Evolutionary conservation across 805 yeast genomes (phyloP).

Genomic region (Yamadazyma kitorensis): DNA sequence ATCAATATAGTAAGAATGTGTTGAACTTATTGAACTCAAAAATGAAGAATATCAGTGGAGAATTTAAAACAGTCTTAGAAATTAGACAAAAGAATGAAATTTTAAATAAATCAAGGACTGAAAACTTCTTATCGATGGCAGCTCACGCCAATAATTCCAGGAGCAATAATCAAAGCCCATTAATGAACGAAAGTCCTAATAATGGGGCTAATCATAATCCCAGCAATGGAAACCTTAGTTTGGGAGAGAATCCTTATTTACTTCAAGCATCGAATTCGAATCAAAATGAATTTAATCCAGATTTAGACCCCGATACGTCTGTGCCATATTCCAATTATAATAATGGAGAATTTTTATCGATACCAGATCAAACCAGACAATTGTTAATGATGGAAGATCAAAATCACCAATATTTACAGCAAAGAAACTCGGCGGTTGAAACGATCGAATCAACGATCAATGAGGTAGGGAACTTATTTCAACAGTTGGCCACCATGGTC

Average conservation of each 20-base stretch:
- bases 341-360: slow-evolving; percentile 52
- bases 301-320: slow-evolving; percentile 22
- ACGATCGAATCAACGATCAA: slow-evolving; percentile 96
- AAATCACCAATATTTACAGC: slow-evolving; percentile 69
- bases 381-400: slow-evolving; percentile 80
- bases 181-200: slow-evolving; percentile 11
- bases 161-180: slow-evolving; percentile 27
- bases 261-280: slow-evolving; percentile 2
- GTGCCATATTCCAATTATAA: slow-evolving; percentile 23
- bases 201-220: too few relatives aligned
- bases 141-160: slow-evolving; percentile 20
- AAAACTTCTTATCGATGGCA: slow-evolving; percentile 67
- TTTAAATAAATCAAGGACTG: slow-evolving; percentile 76
- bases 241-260: slow-evolving; percentile 38
- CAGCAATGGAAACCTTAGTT: slow-evolving; percentile 15
- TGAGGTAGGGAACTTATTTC: slow-evolving; percentile 92
- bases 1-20: slow-evolving; percentile 79
- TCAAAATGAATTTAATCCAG: slow-evolving; percentile 21
- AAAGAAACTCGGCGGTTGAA: slow-evolving; percentile 86
- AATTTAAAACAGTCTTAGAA: slow-evolving; percentile 86
- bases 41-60: slow-evolving; percentile 88
- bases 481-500: slow-evolving; percentile 95
- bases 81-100: slow-evolving; percentile 81
- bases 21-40: slow-evolving; percentile 83
- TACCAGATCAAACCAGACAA: slow-evolving; percentile 82